These are phyloP conservation scores for Fraxinus angustifolia DNA, from an alignment of 305 asterid genomes.

Conservation along the genomic window DNA sequence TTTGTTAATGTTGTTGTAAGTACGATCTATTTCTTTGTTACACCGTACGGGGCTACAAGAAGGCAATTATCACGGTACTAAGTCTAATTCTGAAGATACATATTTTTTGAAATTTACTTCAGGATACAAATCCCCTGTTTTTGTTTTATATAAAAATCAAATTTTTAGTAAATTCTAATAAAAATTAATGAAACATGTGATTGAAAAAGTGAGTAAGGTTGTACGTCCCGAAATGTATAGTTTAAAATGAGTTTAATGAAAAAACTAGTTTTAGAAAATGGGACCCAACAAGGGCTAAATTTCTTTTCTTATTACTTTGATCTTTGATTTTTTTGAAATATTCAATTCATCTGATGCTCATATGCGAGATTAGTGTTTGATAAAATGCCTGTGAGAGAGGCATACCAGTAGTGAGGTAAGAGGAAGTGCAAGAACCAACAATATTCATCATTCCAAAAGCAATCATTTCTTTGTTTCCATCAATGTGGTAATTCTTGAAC, in stretches of 20 bases:
- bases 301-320: no score
- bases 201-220: neutral
- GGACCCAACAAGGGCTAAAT: neutral
- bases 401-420: neutral
- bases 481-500: conserved; percentile 87
- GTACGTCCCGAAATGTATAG: neutral
- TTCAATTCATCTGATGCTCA: neutral
- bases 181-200: neutral
- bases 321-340: neutral
- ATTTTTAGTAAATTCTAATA: no score
- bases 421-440: conserved; percentile 26
- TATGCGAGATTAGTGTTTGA: neutral
- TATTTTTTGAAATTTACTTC: neutral
- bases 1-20: neutral
- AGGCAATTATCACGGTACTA: neutral
- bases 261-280: neutral
- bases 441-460: conserved; percentile 30
- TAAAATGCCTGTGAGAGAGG: neutral
- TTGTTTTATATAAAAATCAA: no score
- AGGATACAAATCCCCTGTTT: neutral
- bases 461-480: conserved; percentile 96
- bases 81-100: neutral
- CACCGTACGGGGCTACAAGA: neutral
- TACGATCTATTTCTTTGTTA: no score
- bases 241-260: neutral